Evolutionary conservation across 495 filamentous ascomycete species (phyloP).

Genomic region (Xylaria nigripes): DNA sequence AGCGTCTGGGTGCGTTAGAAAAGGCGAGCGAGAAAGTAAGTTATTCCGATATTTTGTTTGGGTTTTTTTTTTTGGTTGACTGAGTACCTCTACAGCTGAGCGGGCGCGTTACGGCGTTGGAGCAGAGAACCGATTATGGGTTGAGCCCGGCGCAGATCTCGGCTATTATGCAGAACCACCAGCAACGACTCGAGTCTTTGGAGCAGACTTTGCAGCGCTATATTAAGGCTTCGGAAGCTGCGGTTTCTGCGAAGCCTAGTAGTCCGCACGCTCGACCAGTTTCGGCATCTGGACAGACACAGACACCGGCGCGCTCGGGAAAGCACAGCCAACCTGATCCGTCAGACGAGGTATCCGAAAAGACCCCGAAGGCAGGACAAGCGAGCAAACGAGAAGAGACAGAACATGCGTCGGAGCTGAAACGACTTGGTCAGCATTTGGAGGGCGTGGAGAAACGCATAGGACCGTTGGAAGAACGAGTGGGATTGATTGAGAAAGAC

Average conservation of each 20-base stretch:
- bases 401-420: neutral
- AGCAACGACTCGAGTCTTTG: slow-evolving; percentile 10
- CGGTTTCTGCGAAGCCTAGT: neutral
- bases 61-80: neutral
- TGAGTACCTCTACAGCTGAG: neutral
- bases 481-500: slow-evolving; percentile 1
- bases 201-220: slow-evolving; percentile 6
- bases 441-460: slow-evolving; percentile 1
- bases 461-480: slow-evolving; percentile 1
- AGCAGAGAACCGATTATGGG: slow-evolving; percentile 8
- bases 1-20: slow-evolving; percentile 1
- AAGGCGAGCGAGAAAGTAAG: slow-evolving; percentile 11
- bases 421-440: neutral
- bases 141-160: slow-evolving; percentile 8
- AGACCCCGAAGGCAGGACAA: neutral
- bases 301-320: neutral
- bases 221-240: slow-evolving; percentile 3
- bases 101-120: neutral
- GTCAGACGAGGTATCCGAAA: neutral
- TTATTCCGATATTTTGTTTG: neutral
- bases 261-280: neutral
- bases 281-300: neutral
- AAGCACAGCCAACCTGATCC: neutral
- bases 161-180: slow-evolving; percentile 11
- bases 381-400: neutral